Percentiles rank a stretch among this genome's conserved stretches.
Evolutionary conservation across 345 rosid genomes (phyloP).

Genomic region (Rhizophora mangle): DNA sequence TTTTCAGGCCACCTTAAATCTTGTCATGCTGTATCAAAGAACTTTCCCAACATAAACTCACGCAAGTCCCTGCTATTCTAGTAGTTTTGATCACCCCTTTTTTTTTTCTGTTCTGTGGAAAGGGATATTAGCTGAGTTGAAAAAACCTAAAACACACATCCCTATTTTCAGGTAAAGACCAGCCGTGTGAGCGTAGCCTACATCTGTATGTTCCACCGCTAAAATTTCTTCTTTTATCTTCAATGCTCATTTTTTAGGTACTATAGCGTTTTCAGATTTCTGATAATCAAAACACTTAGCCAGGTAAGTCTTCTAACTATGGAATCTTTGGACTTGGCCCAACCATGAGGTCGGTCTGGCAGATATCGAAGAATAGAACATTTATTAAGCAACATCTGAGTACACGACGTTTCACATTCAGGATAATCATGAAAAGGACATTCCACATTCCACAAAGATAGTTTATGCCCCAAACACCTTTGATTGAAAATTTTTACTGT

Average conservation of each 20-base stretch:
- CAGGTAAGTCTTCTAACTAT: too few relatives aligned
- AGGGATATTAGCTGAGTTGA: neutral
- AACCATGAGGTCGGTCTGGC: too few relatives aligned
- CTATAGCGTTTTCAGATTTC: neutral
- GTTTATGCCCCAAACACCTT: neutral
- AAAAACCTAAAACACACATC: neutral
- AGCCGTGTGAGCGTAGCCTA: neutral
- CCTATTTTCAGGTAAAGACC: constrained; percentile 6
- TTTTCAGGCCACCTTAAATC: constrained; percentile 32
- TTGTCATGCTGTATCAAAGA: neutral
- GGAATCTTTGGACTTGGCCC: too few relatives aligned
- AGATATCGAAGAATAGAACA: too few relatives aligned
- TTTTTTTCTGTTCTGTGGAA: too few relatives aligned
- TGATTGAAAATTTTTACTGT: too few relatives aligned
- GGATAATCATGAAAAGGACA: too few relatives aligned
- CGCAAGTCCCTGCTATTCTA: too few relatives aligned
- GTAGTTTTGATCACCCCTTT: too few relatives aligned
- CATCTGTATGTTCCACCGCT: neutral
- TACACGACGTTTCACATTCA: too few relatives aligned
- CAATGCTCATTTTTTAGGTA: neutral
- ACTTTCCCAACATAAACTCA: neutral
- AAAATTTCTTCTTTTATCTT: neutral
- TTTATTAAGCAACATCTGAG: too few relatives aligned
- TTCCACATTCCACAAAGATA: neutral
- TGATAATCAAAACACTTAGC: neutral